Conservation (phyloP, 805 yeast species). For the Metschnikowia cubensis region DNA sequence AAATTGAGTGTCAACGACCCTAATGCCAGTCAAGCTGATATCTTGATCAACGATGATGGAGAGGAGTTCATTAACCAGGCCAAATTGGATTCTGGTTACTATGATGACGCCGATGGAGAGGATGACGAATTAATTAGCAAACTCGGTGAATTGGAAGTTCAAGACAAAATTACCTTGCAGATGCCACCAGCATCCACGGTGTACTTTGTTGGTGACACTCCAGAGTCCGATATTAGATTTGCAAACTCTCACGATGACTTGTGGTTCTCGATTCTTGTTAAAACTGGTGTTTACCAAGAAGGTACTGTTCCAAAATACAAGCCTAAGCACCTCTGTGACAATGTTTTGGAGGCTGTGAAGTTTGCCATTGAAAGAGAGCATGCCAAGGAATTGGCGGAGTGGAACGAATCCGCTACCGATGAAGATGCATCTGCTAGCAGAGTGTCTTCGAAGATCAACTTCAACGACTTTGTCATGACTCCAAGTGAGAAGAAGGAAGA, state of each 20-base stretch:
- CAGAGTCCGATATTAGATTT: constrained; percentile 83
- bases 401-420: constrained; percentile 52
- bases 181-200: constrained; percentile 84
- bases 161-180: constrained; percentile 45
- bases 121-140: constrained; percentile 25
- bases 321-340: constrained; percentile 69
- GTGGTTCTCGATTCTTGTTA: constrained; percentile 81
- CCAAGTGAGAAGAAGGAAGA: constrained; percentile 30
- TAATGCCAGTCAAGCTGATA: constrained; percentile 39
- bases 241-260: constrained; percentile 82
- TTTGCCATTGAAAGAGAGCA: constrained; percentile 84
- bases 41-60: constrained; percentile 41
- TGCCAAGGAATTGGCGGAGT: constrained; percentile 62
- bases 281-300: constrained; percentile 82
- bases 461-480: constrained; percentile 44
- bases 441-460: constrained; percentile 33
- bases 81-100: constrained; percentile 35
- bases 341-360: constrained; percentile 77
- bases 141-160: constrained; percentile 22
- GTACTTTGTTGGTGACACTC: constrained; percentile 86
- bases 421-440: constrained; percentile 26
- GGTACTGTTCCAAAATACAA: constrained; percentile 75
- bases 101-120: constrained; percentile 28
- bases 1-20: constrained; percentile 43
- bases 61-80: constrained; percentile 43